A percentile compares a stretch with the other conserved stretches of the same genome.
phyloP scores from a whole-genome alignment of 2,329 filamentous ascomycete species.

The Cyphellophora europaea region DNA sequence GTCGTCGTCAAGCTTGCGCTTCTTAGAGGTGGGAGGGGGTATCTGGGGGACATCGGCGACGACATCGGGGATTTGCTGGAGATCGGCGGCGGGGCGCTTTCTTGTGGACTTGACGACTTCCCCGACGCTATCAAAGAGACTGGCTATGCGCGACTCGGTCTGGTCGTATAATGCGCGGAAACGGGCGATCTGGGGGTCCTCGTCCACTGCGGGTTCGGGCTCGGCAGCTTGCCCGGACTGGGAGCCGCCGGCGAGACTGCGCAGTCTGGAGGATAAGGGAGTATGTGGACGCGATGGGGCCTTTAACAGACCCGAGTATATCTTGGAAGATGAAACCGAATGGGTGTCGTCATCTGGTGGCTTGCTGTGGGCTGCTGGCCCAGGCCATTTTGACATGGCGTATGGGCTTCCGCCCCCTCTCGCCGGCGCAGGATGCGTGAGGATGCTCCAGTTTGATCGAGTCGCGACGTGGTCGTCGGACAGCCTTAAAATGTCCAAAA shows the following conservation, averaged over 20 bases:
- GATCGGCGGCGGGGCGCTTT: slow-evolving; percentile 5
- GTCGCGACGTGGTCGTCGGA: slow-evolving; percentile 15
- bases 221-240: slow-evolving; percentile 40
- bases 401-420: slow-evolving; percentile 29
- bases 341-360: slow-evolving; percentile 60
- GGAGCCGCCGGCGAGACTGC: slow-evolving; percentile 31
- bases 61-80: slow-evolving; percentile 20
- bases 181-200: slow-evolving; percentile 57
- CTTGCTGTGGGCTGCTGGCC: slow-evolving; percentile 45
- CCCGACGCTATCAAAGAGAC: slow-evolving; percentile 54
- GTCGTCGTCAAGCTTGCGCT: slow-evolving; percentile 65
- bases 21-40: slow-evolving; percentile 49
- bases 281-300: slow-evolving; percentile 34
- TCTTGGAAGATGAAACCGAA: slow-evolving; percentile 21
- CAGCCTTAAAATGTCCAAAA: slow-evolving; percentile 5
- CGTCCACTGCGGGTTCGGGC: slow-evolving; percentile 53
- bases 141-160: slow-evolving; percentile 66
- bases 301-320: slow-evolving; percentile 31
- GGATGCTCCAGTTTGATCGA: slow-evolving; percentile 33
- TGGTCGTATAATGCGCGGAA: slow-evolving; percentile 71
- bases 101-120: slow-evolving; percentile 11
- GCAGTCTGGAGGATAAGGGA: slow-evolving; percentile 30
- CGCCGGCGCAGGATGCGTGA: slow-evolving; percentile 34
- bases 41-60: slow-evolving; percentile 21
- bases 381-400: slow-evolving; percentile 60